phyloP scores from a whole-genome alignment of 1,284 basidiomycete species.

The Nidula niveotomentosa region DNA sequence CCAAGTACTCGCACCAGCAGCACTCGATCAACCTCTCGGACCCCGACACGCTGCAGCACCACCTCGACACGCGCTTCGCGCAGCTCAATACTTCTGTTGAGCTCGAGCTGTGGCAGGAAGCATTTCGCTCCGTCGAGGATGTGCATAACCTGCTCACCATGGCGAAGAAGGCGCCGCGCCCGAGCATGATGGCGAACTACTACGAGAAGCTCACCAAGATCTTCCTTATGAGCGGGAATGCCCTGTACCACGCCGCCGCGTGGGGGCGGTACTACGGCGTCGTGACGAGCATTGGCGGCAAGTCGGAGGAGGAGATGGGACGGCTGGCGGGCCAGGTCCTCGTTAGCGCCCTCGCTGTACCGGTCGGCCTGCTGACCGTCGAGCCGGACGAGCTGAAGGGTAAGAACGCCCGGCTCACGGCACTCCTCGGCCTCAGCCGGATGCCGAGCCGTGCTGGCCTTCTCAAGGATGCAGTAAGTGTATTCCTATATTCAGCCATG shows the following conservation, averaged over 20 bases:
- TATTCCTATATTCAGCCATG: constrained; percentile 1
- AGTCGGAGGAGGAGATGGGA: constrained; percentile 77
- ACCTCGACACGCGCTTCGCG: constrained; percentile 97
- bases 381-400: constrained; percentile 76
- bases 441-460: constrained; percentile 88
- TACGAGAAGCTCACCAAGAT: constrained; percentile 98
- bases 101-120: constrained; percentile 99
- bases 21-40: constrained; percentile 99
- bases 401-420: constrained; percentile 78
- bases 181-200: constrained; percentile 98
- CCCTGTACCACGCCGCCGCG: constrained; percentile 96
- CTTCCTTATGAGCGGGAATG: constrained; percentile 92
- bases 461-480: constrained; percentile 81
- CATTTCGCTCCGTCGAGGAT: constrained; percentile 98
- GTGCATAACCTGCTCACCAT: constrained; percentile 95
- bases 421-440: constrained; percentile 83
- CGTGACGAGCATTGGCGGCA: constrained; percentile 65
- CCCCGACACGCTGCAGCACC: constrained; percentile 94
- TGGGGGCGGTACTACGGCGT: constrained; percentile 87
- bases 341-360: constrained; percentile 92
- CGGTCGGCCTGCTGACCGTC: constrained; percentile 74
- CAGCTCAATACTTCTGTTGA: constrained; percentile 99
- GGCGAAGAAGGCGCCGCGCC: constrained; percentile 90
- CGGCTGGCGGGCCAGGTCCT: constrained; percentile 92
- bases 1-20: constrained; percentile 94